Conservation (phyloP, 225 moss, liverwort and hornwort genomes). For the Marchantia polymorpha region DNA sequence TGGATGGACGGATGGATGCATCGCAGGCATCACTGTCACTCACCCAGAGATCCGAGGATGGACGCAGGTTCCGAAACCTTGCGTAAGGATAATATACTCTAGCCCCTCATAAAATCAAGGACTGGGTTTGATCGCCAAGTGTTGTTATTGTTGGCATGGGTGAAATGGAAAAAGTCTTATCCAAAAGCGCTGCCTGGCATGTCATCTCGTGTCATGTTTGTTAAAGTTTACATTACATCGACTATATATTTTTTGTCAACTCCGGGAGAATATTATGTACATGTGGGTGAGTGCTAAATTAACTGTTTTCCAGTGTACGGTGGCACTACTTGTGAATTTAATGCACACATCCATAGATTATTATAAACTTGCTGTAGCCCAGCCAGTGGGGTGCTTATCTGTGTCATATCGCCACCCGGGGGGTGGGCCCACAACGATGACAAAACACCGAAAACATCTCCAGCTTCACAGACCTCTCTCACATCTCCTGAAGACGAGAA, state of each 20-base stretch:
- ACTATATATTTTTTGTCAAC: background rate
- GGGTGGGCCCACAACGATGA: too few species aligned
- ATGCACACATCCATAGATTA: background rate
- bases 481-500: background rate
- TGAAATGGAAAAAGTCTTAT: background rate
- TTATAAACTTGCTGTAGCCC: background rate
- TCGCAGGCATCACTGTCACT: too few species aligned
- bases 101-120: background rate
- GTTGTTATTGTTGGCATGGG: background rate
- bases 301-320: background rate
- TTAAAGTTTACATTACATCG: background rate
- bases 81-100: background rate
- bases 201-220: too few species aligned
- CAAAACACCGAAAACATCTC: too few species aligned
- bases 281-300: background rate
- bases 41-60: background rate
- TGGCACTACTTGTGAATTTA: background rate
- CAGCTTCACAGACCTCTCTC: too few species aligned
- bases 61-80: background rate
- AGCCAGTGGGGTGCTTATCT: conserved; percentile 5
- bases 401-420: background rate
- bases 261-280: background rate
- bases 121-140: background rate
- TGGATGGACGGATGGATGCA: too few species aligned
- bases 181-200: too few species aligned